A percentile compares a stretch with the other conserved stretches of the same genome.
These are phyloP conservation scores for Trypanosoma conorhini DNA, from an alignment of 208 protist species.

Conservation along the genomic window DNA sequence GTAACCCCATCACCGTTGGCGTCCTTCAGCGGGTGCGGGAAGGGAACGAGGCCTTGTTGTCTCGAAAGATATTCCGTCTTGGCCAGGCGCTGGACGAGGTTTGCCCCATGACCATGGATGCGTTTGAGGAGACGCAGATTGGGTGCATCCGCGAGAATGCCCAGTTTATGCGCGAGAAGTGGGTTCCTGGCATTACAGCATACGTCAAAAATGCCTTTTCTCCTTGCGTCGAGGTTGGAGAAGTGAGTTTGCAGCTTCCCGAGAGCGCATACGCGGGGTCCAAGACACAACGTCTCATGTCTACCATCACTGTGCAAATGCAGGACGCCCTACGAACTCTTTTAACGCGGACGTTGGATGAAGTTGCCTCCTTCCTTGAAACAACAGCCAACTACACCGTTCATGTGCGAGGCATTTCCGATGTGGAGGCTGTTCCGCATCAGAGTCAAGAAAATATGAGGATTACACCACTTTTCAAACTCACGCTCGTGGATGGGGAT, in stretches of 20 bases:
- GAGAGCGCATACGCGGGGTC: constrained; percentile 89
- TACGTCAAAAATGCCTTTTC: constrained; percentile 53
- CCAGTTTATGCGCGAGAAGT: constrained; percentile 73
- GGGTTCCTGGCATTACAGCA: constrained; percentile 57
- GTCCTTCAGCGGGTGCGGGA: constrained; percentile 72
- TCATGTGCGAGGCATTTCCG: constrained; percentile 46
- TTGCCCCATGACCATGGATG: constrained; percentile 69
- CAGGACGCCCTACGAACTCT: constrained; percentile 84
- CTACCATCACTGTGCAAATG: constrained; percentile 93
- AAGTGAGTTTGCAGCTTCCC: constrained; percentile 84
- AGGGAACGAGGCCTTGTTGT: constrained; percentile 73
- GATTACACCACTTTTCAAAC: constrained; percentile 61
- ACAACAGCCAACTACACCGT: constrained; percentile 61
- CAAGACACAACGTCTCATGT: constrained; percentile 94
- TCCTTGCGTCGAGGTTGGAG: constrained; percentile 29
- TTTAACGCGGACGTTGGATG: constrained; percentile 61
- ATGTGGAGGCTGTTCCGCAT: constrained; percentile 46
- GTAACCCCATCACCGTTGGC: constrained; percentile 40
- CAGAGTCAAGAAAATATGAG: constrained; percentile 36
- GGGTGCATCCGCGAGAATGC: constrained; percentile 63
- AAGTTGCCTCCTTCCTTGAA: constrained; percentile 87
- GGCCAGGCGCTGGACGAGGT: constrained; percentile 40
- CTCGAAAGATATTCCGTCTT: constrained; percentile 74
- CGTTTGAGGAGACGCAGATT: constrained; percentile 91
- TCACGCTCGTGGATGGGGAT: constrained; percentile 44